Conservation (phyloP, 177 flowering plant species). For the Vitis hybrid region DNA sequence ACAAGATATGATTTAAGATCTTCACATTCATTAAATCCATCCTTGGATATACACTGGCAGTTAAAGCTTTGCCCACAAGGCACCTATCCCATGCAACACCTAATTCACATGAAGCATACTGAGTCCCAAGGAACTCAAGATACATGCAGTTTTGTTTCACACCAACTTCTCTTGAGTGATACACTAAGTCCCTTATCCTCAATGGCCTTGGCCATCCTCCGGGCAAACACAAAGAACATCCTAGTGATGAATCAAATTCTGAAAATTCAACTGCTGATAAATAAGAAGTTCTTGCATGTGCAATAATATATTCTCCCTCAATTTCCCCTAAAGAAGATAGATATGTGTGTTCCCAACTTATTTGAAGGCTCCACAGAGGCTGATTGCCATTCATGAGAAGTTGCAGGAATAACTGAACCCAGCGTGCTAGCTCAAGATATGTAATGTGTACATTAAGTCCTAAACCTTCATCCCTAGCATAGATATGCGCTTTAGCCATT, state of each 20-base stretch:
- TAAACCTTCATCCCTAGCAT: constrained; percentile 58
- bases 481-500: constrained; percentile 79
- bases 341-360: constrained; percentile 91
- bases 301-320: constrained; percentile 53
- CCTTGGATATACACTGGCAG: constrained; percentile 3
- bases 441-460: constrained; percentile 45
- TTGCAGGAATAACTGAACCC: constrained; percentile 85
- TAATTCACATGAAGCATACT: constrained; percentile 41
- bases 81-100: neutral
- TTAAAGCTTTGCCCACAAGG: constrained; percentile 9
- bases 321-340: constrained; percentile 78
- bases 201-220: constrained; percentile 90
- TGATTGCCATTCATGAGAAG: constrained; percentile 71
- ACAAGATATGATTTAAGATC: constrained; percentile 32
- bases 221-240: constrained; percentile 52
- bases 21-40: constrained; percentile 26
- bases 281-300: constrained; percentile 36
- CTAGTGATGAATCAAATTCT: constrained; percentile 19
- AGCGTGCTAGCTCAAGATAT: constrained; percentile 78
- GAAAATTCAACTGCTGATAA: constrained; percentile 29
- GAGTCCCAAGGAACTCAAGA: constrained; percentile 70
- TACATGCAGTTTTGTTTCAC: constrained; percentile 69
- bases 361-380: constrained; percentile 69
- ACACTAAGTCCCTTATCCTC: constrained; percentile 45
- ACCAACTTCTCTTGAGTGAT: constrained; percentile 57